A percentile compares a stretch with the other conserved stretches of the same genome.
These are phyloP conservation scores for Wallacemonas rigidus DNA, from an alignment of 208 protist genomes.

Conservation along the genomic window DNA sequence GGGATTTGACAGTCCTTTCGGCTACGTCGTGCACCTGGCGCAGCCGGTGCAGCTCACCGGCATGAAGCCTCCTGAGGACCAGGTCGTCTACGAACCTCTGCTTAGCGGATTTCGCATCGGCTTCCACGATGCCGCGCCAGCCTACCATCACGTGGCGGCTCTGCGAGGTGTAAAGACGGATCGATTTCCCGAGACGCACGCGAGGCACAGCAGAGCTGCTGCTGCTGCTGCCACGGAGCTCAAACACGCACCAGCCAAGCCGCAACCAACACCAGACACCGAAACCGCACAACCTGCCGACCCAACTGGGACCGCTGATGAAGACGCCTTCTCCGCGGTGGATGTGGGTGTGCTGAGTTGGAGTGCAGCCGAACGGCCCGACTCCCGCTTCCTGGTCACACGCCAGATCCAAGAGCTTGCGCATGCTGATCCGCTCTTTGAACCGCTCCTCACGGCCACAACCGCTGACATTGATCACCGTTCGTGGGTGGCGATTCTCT, in stretches of 20 bases:
- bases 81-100: constrained; percentile 79
- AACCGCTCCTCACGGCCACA: constrained; percentile 59
- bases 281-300: not conserved
- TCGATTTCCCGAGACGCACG: constrained; percentile 24
- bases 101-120: constrained; percentile 84
- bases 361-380: constrained; percentile 74
- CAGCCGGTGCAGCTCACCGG: constrained; percentile 52
- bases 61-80: constrained; percentile 65
- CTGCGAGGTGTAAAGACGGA: constrained; percentile 42
- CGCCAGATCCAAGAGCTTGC: constrained; percentile 79
- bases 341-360: constrained; percentile 65
- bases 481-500: constrained; percentile 88
- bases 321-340: constrained; percentile 19
- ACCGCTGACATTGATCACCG: constrained; percentile 77
- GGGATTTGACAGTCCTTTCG: constrained; percentile 77
- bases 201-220: not conserved
- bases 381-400: constrained; percentile 72
- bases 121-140: constrained; percentile 60
- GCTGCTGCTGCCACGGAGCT: no score
- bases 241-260: no score
- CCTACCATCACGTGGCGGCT: constrained; percentile 48
- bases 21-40: constrained; percentile 61
- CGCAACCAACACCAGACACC: not conserved
- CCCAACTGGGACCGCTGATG: not conserved
- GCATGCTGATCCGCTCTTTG: constrained; percentile 56